Evolutionary conservation across 345 rosid species (phyloP).

Genomic region (Eucalyptus polyanthemos): DNA sequence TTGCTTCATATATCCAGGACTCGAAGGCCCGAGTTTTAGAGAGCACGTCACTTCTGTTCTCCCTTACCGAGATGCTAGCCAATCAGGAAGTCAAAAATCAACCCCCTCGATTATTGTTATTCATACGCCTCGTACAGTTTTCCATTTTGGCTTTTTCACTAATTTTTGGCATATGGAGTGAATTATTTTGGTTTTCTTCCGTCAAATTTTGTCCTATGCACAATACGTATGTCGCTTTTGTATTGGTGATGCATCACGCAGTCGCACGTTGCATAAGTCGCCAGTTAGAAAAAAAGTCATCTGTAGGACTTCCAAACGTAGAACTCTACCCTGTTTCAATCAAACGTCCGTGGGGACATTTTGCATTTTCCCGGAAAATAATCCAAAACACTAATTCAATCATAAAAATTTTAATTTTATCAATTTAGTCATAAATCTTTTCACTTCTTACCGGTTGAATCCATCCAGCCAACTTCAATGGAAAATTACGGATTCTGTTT

Average conservation of each 20-base stretch:
- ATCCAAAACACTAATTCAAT: too few relatives aligned
- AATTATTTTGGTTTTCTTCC: not conserved
- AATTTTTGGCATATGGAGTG: not conserved
- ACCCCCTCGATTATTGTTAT: not conserved
- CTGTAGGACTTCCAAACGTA: not conserved
- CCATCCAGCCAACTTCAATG: too few relatives aligned
- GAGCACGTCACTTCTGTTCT: not conserved
- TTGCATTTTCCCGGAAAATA: too few relatives aligned
- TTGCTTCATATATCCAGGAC: not conserved
- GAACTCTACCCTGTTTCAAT: too few relatives aligned
- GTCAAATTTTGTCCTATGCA: not conserved
- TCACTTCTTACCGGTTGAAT: fast-evolving
- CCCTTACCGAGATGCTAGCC: not conserved
- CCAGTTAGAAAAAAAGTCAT: not conserved
- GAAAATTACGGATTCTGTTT: fast-evolving
- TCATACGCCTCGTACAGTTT: not conserved
- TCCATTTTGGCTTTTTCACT: not conserved
- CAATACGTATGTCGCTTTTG: not conserved
- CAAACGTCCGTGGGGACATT: not conserved
- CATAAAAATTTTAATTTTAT: fast-evolving
- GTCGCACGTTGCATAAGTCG: not conserved
- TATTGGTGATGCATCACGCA: not conserved
- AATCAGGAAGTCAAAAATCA: not conserved
- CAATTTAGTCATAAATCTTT: fast-evolving
- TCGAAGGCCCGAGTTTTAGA: not conserved